Conservation (phyloP, 1,139 yeast species). For the Pichia sp. region DNA sequence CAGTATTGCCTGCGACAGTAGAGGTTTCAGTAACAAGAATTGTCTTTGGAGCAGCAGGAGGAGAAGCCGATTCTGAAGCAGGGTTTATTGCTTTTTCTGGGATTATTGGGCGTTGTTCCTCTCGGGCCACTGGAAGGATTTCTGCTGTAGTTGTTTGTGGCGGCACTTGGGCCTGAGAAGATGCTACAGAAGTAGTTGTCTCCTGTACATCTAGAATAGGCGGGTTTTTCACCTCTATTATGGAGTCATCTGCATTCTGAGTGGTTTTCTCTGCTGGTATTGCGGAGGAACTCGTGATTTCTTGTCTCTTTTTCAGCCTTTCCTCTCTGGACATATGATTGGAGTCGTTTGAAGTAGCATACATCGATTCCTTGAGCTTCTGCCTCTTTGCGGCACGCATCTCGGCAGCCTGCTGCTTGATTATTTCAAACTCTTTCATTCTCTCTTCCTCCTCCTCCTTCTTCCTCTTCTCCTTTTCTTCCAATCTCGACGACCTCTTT, state of each 20-base stretch:
- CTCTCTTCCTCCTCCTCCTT: conserved; percentile 42
- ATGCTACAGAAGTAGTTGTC: not conserved
- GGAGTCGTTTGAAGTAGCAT: conserved; percentile 16
- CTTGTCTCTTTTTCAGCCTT: conserved; percentile 37
- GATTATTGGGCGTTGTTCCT: too few species aligned
- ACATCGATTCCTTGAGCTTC: conserved; percentile 36
- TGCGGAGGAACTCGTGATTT: not conserved
- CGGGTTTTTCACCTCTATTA: not conserved
- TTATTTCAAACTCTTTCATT: conserved; percentile 38
- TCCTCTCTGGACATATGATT: conserved; percentile 36
- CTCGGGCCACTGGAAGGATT: too few species aligned
- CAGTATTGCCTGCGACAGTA: too few species aligned
- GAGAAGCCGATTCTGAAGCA: not conserved
- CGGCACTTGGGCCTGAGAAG: not conserved
- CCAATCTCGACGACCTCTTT: conserved; percentile 47
- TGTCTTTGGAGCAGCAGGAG: not conserved
- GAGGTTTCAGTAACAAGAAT: too few species aligned
- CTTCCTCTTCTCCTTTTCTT: conserved; percentile 48
- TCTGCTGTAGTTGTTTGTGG: too few species aligned
- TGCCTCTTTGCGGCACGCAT: conserved; percentile 37
- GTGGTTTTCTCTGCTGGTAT: not conserved
- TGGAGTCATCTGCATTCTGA: not conserved
- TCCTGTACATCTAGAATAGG: not conserved
- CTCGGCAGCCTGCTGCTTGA: conserved; percentile 33
- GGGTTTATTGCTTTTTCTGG: not conserved